Percentiles rank a stretch among this genome's conserved stretches.
These are phyloP conservation scores for Cardiospermum halicacabum DNA, from an alignment of 345 rosid genomes.

Conservation along the genomic window DNA sequence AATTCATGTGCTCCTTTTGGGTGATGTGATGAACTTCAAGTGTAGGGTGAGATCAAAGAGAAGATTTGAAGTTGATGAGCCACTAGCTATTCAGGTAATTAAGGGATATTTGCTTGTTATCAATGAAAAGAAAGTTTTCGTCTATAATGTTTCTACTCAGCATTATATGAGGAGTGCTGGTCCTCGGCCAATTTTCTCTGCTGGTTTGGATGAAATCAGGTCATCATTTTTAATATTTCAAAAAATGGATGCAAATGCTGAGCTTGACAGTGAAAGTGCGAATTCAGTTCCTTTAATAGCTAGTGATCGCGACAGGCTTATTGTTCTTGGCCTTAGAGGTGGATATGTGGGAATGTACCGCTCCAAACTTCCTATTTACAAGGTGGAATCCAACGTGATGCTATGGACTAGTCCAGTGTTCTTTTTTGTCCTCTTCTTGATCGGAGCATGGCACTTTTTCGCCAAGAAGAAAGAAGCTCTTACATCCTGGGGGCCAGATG, in stretches of 20 bases:
- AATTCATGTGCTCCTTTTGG: conserved; percentile 69
- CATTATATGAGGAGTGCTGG: conserved; percentile 67
- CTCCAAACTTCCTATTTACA: conserved; percentile 60
- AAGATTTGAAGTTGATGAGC: conserved; percentile 61
- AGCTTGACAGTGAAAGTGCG: conserved; percentile 15
- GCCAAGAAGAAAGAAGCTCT: conserved; percentile 95
- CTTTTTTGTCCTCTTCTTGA: conserved; percentile 73
- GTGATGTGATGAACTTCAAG: conserved; percentile 83
- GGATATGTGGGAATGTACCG: conserved; percentile 75
- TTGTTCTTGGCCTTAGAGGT: conserved; percentile 76
- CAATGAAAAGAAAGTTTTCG: conserved; percentile 58
- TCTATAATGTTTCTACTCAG: conserved; percentile 76
- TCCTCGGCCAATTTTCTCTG: conserved; percentile 75
- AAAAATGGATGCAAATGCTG: conserved; percentile 15
- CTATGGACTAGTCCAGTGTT: conserved; percentile 82
- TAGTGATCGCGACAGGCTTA: conserved; percentile 72
- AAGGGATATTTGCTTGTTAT: conserved; percentile 77
- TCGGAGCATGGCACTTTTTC: conserved; percentile 89
- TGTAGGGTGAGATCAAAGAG: conserved; percentile 87
- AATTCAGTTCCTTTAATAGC: conserved; percentile 55
- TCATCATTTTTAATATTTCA: conserved; percentile 64
- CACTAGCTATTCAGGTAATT: conserved; percentile 66
- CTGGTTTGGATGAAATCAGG: conserved; percentile 65
- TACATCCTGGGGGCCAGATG: conserved; percentile 93
- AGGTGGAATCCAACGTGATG: conserved; percentile 68